Percentiles rank a stretch among this genome's conserved stretches.
These are phyloP conservation scores for Tuber indicum DNA, from an alignment of 495 filamentous ascomycete genomes.

Conservation along the genomic window DNA sequence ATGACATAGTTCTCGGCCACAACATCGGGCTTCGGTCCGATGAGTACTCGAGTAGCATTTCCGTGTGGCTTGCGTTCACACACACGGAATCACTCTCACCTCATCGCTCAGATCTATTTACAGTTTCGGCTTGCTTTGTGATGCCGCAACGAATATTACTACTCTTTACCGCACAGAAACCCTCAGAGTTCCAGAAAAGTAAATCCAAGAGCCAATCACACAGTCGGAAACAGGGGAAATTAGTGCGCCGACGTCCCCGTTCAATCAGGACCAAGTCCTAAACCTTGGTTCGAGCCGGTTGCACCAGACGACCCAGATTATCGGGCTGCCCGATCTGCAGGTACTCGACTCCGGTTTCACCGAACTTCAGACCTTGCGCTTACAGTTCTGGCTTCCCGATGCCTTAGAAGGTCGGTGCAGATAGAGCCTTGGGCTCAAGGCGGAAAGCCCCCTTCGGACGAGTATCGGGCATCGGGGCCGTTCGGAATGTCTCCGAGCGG, in stretches of 20 bases:
- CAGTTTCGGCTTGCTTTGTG: not conserved
- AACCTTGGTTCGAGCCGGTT: not conserved
- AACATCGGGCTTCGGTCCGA: not conserved
- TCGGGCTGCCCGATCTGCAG: not conserved
- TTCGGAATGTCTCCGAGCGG: conserved; percentile 1
- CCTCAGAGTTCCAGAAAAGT: not conserved
- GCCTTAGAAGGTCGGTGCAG: not conserved
- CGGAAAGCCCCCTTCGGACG: not conserved
- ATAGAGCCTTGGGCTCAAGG: not conserved
- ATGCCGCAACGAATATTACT: not conserved
- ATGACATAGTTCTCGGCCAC: not conserved
- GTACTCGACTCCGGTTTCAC: not conserved
- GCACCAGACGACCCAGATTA: not conserved
- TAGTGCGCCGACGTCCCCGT: not conserved
- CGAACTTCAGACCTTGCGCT: not conserved
- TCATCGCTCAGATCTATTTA: not conserved
- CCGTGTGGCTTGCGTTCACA: not conserved
- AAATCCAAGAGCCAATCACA: not conserved
- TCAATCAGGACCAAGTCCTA: not conserved
- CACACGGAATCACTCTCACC: not conserved
- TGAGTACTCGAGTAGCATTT: too few species aligned
- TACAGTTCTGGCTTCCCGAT: not conserved
- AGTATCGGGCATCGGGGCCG: not conserved
- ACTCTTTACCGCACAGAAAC: not conserved
- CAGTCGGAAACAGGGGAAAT: not conserved